A percentile compares a stretch with the other conserved stretches of the same genome.
phyloP scores from a whole-genome alignment of 805 yeast species.

The Kluyveromyces nonfermentans region DNA sequence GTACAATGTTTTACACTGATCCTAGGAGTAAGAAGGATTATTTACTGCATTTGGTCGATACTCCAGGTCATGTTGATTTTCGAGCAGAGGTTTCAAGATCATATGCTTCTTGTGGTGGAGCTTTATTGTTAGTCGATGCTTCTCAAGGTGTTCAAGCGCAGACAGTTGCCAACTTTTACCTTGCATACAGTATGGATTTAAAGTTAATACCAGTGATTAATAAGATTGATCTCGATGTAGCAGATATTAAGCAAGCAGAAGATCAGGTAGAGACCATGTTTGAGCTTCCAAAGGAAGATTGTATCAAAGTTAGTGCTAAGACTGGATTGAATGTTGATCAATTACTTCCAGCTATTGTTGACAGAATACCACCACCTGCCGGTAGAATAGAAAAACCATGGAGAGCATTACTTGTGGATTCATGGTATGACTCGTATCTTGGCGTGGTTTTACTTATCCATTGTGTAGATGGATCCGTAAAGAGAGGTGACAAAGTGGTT shows the following conservation, averaged over 20 bases:
- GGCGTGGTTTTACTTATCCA: slow-evolving; percentile 85
- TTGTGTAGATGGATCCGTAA: slow-evolving; percentile 73
- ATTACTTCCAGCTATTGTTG: slow-evolving; percentile 74
- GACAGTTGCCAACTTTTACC: slow-evolving; percentile 92
- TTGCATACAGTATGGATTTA: slow-evolving; percentile 80
- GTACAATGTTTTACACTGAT: slow-evolving; percentile 77
- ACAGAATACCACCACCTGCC: slow-evolving; percentile 69
- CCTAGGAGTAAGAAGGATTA: slow-evolving; percentile 56
- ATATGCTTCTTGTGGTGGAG: slow-evolving; percentile 95
- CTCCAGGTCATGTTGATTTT: slow-evolving; percentile 97
- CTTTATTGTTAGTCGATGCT: slow-evolving; percentile 83
- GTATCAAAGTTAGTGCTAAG: slow-evolving; percentile 84
- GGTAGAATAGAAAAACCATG: slow-evolving; percentile 59
- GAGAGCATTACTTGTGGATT: slow-evolving; percentile 59
- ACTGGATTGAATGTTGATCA: slow-evolving; percentile 73
- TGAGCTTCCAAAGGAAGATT: slow-evolving; percentile 65
- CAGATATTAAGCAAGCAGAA: slow-evolving; percentile 70
- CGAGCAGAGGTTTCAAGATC: slow-evolving; percentile 81
- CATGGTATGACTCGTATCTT: slow-evolving; percentile 90
- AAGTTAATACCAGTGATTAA: slow-evolving; percentile 82
- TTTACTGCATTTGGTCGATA: slow-evolving; percentile 82
- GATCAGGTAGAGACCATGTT: slow-evolving; percentile 81
- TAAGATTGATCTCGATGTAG: slow-evolving; percentile 76
- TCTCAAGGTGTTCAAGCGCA: slow-evolving; percentile 96
- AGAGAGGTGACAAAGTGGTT: slow-evolving; percentile 62